Conservation (phyloP, 1,284 basidiomycete genomes). For the Microbotryum silenes-acaulis region DNA sequence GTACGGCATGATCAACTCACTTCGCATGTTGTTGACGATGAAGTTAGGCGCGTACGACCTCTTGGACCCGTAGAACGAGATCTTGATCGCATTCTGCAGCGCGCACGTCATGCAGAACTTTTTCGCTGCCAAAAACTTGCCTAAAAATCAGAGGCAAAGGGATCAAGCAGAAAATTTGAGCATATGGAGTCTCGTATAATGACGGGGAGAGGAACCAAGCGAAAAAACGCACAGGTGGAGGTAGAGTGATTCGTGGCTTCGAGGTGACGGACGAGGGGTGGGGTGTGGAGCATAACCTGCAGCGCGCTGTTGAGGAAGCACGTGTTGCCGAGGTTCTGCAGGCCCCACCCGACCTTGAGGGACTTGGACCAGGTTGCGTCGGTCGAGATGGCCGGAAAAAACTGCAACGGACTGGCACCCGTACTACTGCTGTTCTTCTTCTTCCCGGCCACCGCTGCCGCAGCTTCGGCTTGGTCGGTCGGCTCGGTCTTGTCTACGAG, state of each 20-base stretch:
- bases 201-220: slow-evolving; percentile 3
- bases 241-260: slow-evolving; percentile 48
- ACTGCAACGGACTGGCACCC: background rate
- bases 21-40: slow-evolving; percentile 28
- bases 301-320: slow-evolving; percentile 95
- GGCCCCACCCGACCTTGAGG: slow-evolving; percentile 53
- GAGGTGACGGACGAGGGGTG: slow-evolving; percentile 67
- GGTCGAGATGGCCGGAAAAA: slow-evolving; percentile 29
- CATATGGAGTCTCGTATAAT: too few relatives aligned
- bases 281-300: slow-evolving; percentile 89
- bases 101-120: slow-evolving; percentile 70
- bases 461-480: too few relatives aligned
- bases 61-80: slow-evolving; percentile 38
- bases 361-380: slow-evolving; percentile 30
- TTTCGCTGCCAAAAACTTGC: slow-evolving; percentile 36
- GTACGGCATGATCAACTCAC: slow-evolving; percentile 21
- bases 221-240: slow-evolving; percentile 44
- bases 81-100: slow-evolving; percentile 52
- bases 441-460: background rate
- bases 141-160: slow-evolving; percentile 2
- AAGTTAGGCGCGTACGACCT: slow-evolving; percentile 18
- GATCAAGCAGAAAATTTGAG: too few relatives aligned
- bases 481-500: too few relatives aligned
- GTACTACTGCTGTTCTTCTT: background rate
- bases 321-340: slow-evolving; percentile 89